A percentile compares a stretch with the other conserved stretches of the same genome.
Evolutionary conservation across 2,329 filamentous ascomycete genomes (phyloP).

Genomic region (Trichoderma sp.): DNA sequence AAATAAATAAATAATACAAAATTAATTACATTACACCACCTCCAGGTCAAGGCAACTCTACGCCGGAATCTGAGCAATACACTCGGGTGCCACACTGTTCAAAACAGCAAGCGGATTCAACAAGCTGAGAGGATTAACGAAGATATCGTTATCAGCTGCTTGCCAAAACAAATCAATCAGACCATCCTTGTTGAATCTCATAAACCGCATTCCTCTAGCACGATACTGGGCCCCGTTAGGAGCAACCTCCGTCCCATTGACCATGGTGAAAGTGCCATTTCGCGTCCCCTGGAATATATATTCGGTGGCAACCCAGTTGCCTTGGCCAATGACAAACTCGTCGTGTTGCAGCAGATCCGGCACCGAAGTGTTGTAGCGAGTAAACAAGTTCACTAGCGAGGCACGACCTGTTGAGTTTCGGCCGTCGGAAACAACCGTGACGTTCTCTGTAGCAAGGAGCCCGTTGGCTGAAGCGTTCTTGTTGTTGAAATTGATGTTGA

Average conservation of each 20-base stretch:
- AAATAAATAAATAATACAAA: background rate
- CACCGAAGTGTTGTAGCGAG: constrained; percentile 1
- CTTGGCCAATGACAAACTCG: constrained; percentile 4
- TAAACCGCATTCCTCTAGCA: background rate
- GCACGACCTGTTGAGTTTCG: constrained; percentile 2
- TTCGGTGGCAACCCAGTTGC: constrained; percentile 9
- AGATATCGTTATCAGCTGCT: background rate
- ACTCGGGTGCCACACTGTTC: background rate
- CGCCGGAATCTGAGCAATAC: background rate
- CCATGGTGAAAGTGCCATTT: background rate
- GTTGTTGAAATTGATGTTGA: constrained; percentile 5
- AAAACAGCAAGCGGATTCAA: background rate
- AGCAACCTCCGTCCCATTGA: background rate
- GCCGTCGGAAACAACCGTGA: constrained; percentile 2
- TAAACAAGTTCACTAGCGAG: background rate
- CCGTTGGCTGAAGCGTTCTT: constrained; percentile 1
- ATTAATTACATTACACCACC: background rate
- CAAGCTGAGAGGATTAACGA: background rate
- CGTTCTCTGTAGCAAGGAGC: background rate
- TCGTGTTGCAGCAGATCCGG: background rate
- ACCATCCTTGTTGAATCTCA: constrained; percentile 7
- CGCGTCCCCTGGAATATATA: constrained; percentile 4
- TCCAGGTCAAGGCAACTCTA: background rate
- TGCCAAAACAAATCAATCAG: constrained; percentile 11
- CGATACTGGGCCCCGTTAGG: background rate